These are phyloP conservation scores for Silene coronaria DNA, from an alignment of 179 eudicot genomes.

Conservation along the genomic window DNA sequence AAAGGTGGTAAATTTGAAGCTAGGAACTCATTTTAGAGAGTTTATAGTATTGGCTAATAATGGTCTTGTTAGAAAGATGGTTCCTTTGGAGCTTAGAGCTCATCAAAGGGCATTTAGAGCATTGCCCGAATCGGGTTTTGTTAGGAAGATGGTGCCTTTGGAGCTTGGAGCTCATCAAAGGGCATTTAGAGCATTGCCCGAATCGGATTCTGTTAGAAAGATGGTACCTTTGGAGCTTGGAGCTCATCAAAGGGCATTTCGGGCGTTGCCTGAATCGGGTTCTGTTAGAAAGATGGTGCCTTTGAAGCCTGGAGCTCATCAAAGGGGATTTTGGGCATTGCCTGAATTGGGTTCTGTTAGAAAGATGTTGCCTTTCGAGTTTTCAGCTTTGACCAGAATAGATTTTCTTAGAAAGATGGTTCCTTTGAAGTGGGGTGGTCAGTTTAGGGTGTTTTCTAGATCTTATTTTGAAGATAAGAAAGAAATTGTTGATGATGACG, in stretches of 20 bases:
- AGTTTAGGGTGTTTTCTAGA: conserved; percentile 28
- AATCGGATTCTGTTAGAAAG: neutral
- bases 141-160: conserved; percentile 9
- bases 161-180: neutral
- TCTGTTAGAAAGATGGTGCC: conserved; percentile 3
- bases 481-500: conserved; percentile 16
- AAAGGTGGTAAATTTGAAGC: neutral
- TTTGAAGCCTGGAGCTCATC: conserved; percentile 6
- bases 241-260: neutral
- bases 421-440: conserved; percentile 21
- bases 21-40: neutral
- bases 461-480: conserved; percentile 26
- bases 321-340: neutral
- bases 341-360: neutral
- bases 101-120: neutral
- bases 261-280: neutral
- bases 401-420: conserved; percentile 10
- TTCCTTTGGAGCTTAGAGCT: conserved; percentile 11
- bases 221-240: conserved; percentile 9
- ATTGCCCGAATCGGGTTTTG: neutral
- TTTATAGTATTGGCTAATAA: neutral
- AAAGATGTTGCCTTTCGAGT: conserved; percentile 4
- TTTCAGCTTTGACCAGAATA: neutral
- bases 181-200: neutral
- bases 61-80: conserved; percentile 10